These are phyloP conservation scores for Leccinum barrowsii DNA, from an alignment of 768 basidiomycete genomes.

Conservation along the genomic window DNA sequence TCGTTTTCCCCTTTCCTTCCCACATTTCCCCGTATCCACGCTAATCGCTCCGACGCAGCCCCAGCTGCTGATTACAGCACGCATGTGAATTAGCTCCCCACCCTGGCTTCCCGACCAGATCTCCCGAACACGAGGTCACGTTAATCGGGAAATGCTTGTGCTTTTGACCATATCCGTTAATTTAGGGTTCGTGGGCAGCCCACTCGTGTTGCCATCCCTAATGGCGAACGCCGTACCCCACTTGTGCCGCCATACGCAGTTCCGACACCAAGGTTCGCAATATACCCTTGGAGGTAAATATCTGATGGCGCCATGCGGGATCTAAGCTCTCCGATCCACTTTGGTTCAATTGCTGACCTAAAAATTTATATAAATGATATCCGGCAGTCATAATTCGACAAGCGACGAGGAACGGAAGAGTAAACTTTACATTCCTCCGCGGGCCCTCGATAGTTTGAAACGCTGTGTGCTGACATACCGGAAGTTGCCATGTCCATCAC, in stretches of 20 bases:
- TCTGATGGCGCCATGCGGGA: slow-evolving; percentile 17
- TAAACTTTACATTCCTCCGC: slow-evolving; percentile 22
- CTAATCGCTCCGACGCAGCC: slow-evolving; percentile 18
- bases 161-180: slow-evolving; percentile 28
- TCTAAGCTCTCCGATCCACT: slow-evolving; percentile 18
- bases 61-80: slow-evolving; percentile 13
- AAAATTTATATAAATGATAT: background rate
- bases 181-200: slow-evolving; percentile 27
- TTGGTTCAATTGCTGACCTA: background rate
- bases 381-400: slow-evolving; percentile 3
- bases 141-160: slow-evolving; percentile 27
- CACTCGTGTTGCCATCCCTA: slow-evolving; percentile 11
- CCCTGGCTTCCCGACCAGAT: slow-evolving; percentile 22
- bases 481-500: slow-evolving; percentile 7
- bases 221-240: slow-evolving; percentile 24
- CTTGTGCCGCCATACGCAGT: slow-evolving; percentile 2
- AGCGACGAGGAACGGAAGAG: slow-evolving; percentile 4
- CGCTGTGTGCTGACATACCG: slow-evolving; percentile 11
- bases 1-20: slow-evolving; percentile 6
- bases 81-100: slow-evolving; percentile 7
- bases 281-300: slow-evolving; percentile 13
- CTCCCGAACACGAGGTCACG: slow-evolving; percentile 17
- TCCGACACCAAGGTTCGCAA: slow-evolving; percentile 12
- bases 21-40: slow-evolving; percentile 7
- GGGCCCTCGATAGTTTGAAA: slow-evolving; percentile 24